phyloP scores from a whole-genome alignment of 768 basidiomycete species.

The Wakefieldia striispora region DNA sequence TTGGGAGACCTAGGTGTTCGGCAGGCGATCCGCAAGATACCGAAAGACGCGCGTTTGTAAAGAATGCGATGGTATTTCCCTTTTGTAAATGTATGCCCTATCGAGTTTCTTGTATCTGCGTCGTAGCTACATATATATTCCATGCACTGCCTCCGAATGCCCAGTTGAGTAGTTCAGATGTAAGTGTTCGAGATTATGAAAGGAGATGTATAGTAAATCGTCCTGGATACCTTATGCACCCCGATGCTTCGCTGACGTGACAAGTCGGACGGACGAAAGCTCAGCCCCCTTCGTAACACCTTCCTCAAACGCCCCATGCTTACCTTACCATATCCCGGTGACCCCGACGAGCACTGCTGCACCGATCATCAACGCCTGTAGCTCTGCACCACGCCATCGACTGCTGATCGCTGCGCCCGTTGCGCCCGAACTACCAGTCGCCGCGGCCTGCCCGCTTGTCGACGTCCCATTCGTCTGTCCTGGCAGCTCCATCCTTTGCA shows the following conservation, averaged over 20 bases:
- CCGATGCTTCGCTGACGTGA: not conserved
- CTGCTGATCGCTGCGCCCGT: constrained; percentile 1
- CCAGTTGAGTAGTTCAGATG: not conserved
- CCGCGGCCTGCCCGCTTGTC: not conserved
- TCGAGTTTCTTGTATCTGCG: not conserved
- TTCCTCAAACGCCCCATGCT: too few relatives aligned
- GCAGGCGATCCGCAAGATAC: constrained; percentile 72
- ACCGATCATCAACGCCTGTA: constrained; percentile 6
- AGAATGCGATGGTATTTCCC: not conserved
- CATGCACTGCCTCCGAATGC: not conserved
- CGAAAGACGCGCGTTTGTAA: constrained; percentile 45
- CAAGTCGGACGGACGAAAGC: not conserved
- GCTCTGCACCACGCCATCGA: not conserved
- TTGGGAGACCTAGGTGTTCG: constrained; percentile 72
- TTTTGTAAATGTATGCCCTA: not conserved
- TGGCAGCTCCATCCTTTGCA: constrained; percentile 23
- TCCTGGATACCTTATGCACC: not conserved
- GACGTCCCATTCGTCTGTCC: constrained; percentile 23
- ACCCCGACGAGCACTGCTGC: constrained; percentile 5
- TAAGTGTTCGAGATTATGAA: not conserved
- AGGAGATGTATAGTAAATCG: constrained; percentile 10
- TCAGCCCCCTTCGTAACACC: not conserved
- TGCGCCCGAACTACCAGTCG: not conserved
- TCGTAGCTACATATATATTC: constrained; percentile 8
- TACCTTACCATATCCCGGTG: constrained; percentile 12